Conservation (phyloP, 768 basidiomycete genomes). For the Lactarius psammicola region DNA sequence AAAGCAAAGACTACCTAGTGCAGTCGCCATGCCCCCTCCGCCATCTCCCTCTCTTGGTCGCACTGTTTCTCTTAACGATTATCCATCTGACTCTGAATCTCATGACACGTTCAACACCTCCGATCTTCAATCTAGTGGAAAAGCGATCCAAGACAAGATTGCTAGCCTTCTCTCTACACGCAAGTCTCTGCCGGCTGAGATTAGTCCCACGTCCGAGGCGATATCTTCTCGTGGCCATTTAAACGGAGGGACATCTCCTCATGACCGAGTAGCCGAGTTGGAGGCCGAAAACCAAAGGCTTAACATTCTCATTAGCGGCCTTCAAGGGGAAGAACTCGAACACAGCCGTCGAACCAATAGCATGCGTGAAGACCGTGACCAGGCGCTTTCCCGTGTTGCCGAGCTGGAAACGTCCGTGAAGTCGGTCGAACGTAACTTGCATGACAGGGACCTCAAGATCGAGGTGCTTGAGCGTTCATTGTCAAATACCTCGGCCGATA, state of each 20-base stretch:
- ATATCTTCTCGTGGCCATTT: slow-evolving; percentile 4
- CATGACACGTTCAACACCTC: slow-evolving; percentile 19
- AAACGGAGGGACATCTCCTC: slow-evolving; percentile 39
- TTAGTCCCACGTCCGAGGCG: slow-evolving; percentile 26
- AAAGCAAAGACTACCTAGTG: slow-evolving; percentile 64
- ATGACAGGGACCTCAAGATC: slow-evolving; percentile 45
- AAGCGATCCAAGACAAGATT: slow-evolving; percentile 50
- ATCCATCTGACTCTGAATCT: slow-evolving; percentile 24
- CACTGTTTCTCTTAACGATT: slow-evolving; percentile 42
- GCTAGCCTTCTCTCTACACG: slow-evolving; percentile 41
- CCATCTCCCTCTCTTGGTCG: slow-evolving; percentile 52
- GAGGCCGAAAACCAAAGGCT: slow-evolving; percentile 72
- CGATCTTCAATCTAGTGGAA: slow-evolving; percentile 37
- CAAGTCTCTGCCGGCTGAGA: slow-evolving; percentile 29
- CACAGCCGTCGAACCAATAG: slow-evolving; percentile 26
- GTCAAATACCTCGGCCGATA: slow-evolving; percentile 39
- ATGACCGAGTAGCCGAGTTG: slow-evolving; percentile 52
- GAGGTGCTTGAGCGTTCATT: slow-evolving; percentile 49
- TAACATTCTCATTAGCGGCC: slow-evolving; percentile 22
- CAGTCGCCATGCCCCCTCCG: slow-evolving; percentile 81
- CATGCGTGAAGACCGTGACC: slow-evolving; percentile 47
- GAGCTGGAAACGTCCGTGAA: slow-evolving; percentile 47
- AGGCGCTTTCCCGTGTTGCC: slow-evolving; percentile 39
- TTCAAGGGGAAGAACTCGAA: slow-evolving; percentile 26
- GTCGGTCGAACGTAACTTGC: slow-evolving; percentile 42